Evolutionary conservation across 805 yeast genomes (phyloP).

Genomic region (Debaryomyces prosopidis): DNA sequence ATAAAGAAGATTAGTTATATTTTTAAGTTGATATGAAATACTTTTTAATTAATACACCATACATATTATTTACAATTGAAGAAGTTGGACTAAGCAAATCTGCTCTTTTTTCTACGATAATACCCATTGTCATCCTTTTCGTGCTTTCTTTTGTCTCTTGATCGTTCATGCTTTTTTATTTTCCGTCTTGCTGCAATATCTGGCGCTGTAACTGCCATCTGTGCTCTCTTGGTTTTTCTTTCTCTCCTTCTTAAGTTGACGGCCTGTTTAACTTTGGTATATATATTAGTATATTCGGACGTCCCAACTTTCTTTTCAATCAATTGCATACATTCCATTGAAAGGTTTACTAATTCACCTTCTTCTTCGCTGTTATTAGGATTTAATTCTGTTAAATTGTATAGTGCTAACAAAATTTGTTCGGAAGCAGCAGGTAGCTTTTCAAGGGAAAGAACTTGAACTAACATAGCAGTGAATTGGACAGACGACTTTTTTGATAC

Average conservation of each 20-base stretch:
- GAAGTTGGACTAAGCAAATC: slow-evolving; percentile 12
- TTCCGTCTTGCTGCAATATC: slow-evolving; percentile 79
- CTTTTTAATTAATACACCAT: background rate
- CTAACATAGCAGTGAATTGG: slow-evolving; percentile 66
- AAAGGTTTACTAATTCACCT: slow-evolving; percentile 51
- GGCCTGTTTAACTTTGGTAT: slow-evolving; percentile 60
- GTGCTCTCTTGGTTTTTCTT: slow-evolving; percentile 73
- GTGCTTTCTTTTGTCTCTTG: slow-evolving; percentile 74
- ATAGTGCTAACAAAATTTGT: slow-evolving; percentile 55
- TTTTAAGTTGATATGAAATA: no score
- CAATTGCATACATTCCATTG: slow-evolving; percentile 67
- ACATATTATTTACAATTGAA: background rate
- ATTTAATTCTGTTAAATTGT: slow-evolving; percentile 46
- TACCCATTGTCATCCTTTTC: slow-evolving; percentile 76
- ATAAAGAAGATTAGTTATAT: no score
- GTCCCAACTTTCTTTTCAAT: slow-evolving; percentile 71
- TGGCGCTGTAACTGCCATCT: slow-evolving; percentile 75
- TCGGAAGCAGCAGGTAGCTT: slow-evolving; percentile 45
- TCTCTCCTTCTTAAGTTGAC: slow-evolving; percentile 69
- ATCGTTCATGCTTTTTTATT: slow-evolving; percentile 70
- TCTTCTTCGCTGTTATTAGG: slow-evolving; percentile 44
- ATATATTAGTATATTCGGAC: slow-evolving; percentile 61
- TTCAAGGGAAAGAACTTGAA: slow-evolving; percentile 48
- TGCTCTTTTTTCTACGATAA: slow-evolving; percentile 63
- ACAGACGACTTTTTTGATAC: slow-evolving; percentile 68